Evolutionary conservation across 768 basidiomycete genomes (phyloP).

Genomic region (Rhodosporidiobolus odoratus): DNA sequence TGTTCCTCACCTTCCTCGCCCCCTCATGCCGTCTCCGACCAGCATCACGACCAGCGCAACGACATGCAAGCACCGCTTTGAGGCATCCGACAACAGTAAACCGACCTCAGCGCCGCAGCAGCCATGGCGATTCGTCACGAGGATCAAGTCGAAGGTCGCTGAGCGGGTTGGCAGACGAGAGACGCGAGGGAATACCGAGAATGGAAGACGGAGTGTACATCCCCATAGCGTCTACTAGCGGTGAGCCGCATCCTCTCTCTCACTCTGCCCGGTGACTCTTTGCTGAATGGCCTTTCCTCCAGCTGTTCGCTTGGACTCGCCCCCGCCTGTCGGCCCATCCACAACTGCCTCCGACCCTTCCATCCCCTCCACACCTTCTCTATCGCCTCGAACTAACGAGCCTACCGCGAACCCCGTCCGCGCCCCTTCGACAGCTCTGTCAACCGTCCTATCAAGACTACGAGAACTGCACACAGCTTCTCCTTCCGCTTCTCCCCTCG

Average conservation of each 20-base stretch:
- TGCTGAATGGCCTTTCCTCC: neutral
- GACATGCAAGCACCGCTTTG: too few relatives aligned
- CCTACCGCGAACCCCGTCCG: neutral
- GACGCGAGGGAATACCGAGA: neutral
- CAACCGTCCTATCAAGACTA: too few relatives aligned
- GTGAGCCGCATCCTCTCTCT: neutral
- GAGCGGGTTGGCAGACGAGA: neutral
- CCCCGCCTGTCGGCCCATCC: too few relatives aligned
- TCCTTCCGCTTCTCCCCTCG: neutral
- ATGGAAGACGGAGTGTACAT: neutral
- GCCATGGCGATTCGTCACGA: too few relatives aligned
- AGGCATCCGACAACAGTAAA: too few relatives aligned
- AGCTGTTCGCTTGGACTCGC: slow-evolving; percentile 23
- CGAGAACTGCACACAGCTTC: neutral
- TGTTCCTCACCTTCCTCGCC: too few relatives aligned
- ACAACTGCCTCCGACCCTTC: neutral
- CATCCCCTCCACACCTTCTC: neutral
- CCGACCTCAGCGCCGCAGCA: too few relatives aligned
- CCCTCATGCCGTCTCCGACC: too few relatives aligned
- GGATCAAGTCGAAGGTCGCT: neutral
- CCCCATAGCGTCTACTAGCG: slow-evolving; percentile 22
- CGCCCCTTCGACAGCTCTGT: neutral
- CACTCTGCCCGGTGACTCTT: neutral
- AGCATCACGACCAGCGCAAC: too few relatives aligned
- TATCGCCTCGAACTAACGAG: neutral